Conservation (phyloP, 495 filamentous ascomycete species). For the Extremus antarcticus region DNA sequence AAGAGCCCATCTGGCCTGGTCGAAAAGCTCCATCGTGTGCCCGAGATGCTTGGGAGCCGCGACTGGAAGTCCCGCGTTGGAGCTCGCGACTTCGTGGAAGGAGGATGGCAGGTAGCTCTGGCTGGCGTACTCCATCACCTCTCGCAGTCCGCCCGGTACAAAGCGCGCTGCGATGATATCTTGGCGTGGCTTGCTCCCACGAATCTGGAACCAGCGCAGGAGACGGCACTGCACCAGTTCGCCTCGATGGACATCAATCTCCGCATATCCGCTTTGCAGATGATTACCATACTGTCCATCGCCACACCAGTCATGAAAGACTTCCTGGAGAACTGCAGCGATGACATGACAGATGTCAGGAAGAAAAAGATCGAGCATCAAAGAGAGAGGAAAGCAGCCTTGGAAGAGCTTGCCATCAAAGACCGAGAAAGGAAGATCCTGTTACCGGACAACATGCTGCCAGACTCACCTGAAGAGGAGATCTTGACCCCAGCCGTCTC, state of each 20-base stretch:
- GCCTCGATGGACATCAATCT: slow-evolving; percentile 67
- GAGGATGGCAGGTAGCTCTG: slow-evolving; percentile 84
- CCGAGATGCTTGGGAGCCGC: slow-evolving; percentile 60
- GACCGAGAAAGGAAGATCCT: slow-evolving; percentile 82
- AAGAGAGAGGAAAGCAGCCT: slow-evolving; percentile 62
- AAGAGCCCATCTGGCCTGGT: slow-evolving; percentile 17
- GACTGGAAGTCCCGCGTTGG: slow-evolving; percentile 76
- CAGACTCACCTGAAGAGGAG: slow-evolving; percentile 50
- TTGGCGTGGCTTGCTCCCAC: slow-evolving; percentile 68
- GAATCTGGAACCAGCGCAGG: slow-evolving; percentile 56
- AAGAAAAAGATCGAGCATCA: slow-evolving; percentile 95
- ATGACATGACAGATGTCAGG: slow-evolving; percentile 81
- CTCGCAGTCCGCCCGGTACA: slow-evolving; percentile 58
- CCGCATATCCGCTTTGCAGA: slow-evolving; percentile 69
- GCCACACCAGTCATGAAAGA: slow-evolving; percentile 73
- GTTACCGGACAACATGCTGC: slow-evolving; percentile 57
- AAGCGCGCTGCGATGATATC: slow-evolving; percentile 66
- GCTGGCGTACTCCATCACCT: slow-evolving; percentile 78
- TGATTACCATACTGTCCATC: slow-evolving; percentile 75
- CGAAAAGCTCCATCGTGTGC: slow-evolving; percentile 46
- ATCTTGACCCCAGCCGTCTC: slow-evolving; percentile 52
- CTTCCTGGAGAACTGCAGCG: slow-evolving; percentile 82
- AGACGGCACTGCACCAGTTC: slow-evolving; percentile 64
- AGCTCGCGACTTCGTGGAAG: slow-evolving; percentile 76
- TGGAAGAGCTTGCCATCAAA: slow-evolving; percentile 71